A percentile compares a stretch with the other conserved stretches of the same genome.
phyloP scores from a whole-genome alignment of 1,284 basidiomycete genomes.

The Pyrrhoderma lamaoense region DNA sequence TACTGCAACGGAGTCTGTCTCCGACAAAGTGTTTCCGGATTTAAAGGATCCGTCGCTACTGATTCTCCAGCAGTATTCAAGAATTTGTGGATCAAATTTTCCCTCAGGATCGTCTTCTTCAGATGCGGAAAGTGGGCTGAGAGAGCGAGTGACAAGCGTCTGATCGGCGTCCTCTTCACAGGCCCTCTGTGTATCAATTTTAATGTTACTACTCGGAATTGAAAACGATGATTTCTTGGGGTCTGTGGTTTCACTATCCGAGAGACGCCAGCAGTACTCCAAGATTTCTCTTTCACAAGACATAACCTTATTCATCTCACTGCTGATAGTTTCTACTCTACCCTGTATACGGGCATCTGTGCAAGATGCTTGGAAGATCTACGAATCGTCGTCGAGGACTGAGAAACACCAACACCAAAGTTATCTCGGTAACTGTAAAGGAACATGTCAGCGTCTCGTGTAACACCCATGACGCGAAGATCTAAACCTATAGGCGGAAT shows the following conservation, averaged over 20 bases:
- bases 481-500: background rate
- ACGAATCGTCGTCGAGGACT: too few species aligned
- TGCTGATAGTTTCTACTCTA: too few species aligned
- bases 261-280: constrained; percentile 9
- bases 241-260: background rate
- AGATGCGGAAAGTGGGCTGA: too few species aligned
- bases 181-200: too few species aligned
- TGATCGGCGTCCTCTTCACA: too few species aligned
- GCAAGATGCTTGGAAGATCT: too few species aligned
- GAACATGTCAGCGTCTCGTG: background rate
- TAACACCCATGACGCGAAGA: background rate
- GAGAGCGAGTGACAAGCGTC: too few species aligned
- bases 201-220: too few species aligned
- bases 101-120: background rate
- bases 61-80: constrained; percentile 12
- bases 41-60: constrained; percentile 1
- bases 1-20: background rate
- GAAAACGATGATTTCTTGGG: background rate
- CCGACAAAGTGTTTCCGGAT: background rate
- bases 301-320: background rate
- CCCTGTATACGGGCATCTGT: too few species aligned
- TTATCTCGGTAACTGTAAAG: too few species aligned
- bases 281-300: constrained; percentile 5
- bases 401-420: too few species aligned
- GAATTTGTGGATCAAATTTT: constrained; percentile 5